Evolutionary conservation across 2,329 filamentous ascomycete species (phyloP).

Genomic region (Beauveria scarabaeidicola): DNA sequence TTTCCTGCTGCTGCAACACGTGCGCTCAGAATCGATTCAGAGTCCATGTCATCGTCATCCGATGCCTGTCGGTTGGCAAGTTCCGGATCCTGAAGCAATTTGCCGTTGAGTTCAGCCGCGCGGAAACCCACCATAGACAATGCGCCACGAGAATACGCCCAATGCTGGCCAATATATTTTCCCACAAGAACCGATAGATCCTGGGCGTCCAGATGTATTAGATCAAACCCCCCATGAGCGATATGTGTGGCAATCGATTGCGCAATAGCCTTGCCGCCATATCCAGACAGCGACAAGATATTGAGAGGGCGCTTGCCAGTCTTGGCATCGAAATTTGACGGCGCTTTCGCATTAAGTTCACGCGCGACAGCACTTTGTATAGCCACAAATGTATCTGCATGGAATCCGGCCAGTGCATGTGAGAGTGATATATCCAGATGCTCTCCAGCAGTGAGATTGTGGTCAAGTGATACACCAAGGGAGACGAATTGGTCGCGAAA

Average conservation of each 20-base stretch:
- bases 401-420: constrained; percentile 28
- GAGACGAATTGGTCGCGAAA: constrained; percentile 23
- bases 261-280: constrained; percentile 30
- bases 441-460: constrained; percentile 23
- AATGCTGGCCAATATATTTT: constrained; percentile 59
- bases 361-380: constrained; percentile 21
- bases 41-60: constrained; percentile 28
- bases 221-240: constrained; percentile 53
- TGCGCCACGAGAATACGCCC: constrained; percentile 36
- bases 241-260: constrained; percentile 51
- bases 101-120: constrained; percentile 46
- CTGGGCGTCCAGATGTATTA: constrained; percentile 60
- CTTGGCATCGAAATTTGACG: constrained; percentile 24
- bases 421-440: constrained; percentile 25
- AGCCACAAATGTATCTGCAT: constrained; percentile 24
- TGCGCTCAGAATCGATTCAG: constrained; percentile 23
- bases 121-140: constrained; percentile 49
- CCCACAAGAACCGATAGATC: constrained; percentile 63
- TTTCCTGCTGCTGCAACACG: constrained; percentile 18
- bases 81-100: constrained; percentile 40
- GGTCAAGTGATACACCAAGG: constrained; percentile 20
- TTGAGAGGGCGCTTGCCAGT: constrained; percentile 29
- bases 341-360: constrained; percentile 22
- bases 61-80: constrained; percentile 21
- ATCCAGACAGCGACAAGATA: constrained; percentile 29